phyloP scores from a whole-genome alignment of 2,329 filamentous ascomycete species.

The Penicillium sp. region DNA sequence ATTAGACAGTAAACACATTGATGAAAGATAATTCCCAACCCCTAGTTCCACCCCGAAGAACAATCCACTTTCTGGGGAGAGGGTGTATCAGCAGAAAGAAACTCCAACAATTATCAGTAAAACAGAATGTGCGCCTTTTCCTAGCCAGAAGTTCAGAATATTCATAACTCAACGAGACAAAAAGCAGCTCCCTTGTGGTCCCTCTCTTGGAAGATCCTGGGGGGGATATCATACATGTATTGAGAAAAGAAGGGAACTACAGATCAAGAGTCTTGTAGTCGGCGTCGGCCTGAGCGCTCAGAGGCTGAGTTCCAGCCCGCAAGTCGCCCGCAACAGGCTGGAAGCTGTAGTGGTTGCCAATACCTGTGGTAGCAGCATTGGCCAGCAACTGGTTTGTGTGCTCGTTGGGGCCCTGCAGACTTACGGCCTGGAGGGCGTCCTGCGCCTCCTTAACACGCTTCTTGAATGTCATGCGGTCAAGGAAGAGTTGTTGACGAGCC shows the following conservation, averaged over 20 bases:
- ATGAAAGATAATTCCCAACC: conserved; percentile 12
- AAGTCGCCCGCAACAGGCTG: conserved; percentile 33
- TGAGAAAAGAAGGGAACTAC: conserved; percentile 25
- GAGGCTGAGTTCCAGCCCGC: conserved; percentile 36
- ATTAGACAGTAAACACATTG: conserved; percentile 25
- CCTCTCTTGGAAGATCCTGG: conserved; percentile 18
- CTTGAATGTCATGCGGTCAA: conserved; percentile 87
- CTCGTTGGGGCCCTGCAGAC: conserved; percentile 42
- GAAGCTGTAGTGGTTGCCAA: conserved; percentile 43
- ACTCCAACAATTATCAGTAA: conserved; percentile 22
- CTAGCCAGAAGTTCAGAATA: conserved; percentile 24
- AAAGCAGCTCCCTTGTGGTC: conserved; percentile 8
- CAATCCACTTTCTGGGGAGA: conserved; percentile 12
- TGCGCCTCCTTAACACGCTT: conserved; percentile 80
- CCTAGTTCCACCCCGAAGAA: conserved; percentile 12
- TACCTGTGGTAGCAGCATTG: conserved; percentile 34
- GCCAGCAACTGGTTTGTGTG: conserved; percentile 38
- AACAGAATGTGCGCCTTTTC: conserved; percentile 31
- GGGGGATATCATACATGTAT: conserved; percentile 25
- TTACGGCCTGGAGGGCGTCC: conserved; percentile 56
- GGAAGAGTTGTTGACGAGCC: conserved; percentile 85
- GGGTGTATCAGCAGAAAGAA: conserved; percentile 21
- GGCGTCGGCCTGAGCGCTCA: conserved; percentile 39
- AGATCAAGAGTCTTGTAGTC: conserved; percentile 45
- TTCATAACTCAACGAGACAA: conserved; percentile 25